Evolutionary conservation across 495 filamentous ascomycete genomes (phyloP), one percentile per base, ranked within the genome.

Genomic region (Penicillium coffeae): DNA sequence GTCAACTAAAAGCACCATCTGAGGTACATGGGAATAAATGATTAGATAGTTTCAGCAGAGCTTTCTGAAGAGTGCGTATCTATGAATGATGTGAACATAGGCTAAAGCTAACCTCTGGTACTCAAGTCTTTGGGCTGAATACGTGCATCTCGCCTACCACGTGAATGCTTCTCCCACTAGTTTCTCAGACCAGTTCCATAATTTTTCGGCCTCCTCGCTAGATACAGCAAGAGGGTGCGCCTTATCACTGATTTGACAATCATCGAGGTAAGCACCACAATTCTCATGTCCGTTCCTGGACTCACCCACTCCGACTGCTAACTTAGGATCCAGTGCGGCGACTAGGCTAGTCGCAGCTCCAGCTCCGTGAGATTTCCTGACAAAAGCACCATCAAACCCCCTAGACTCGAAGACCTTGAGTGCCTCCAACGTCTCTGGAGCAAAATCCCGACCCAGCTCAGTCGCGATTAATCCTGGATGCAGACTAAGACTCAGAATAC

Each of bases 101-200:
- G n/a, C n/a, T n/a, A n/a, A n/a, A n/a, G n/a, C n/a, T 53, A 38
- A 36, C 25, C 38, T n/a, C 43, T 27, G 37, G 20, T 12, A 36
- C 13, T 36, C 30, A 33, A 33, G 30, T 9, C 38, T 40, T 34
- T 14, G 15, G 27, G 22, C 15, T 19, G 19, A 37, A 22, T 21
- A 19, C 18, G 21, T 45, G n/a, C n/a, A n/a, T n/a, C n/a, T n/a
- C n/a, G n/a, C n/a, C 50, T 40, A 65, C 54, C 55, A 71, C 9
- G 61, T 35, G 58, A 78, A 78, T 35, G 59, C 65, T 62, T 78
- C 57, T 36, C 72, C 70, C 32, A 77, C 73, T 47, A 81, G 38
- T 48, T 71, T 62, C 59, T 82, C 77, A 18, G 71, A 73, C 13
- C 74, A 13, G 14, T 56, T 54, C 76, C 76, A 78, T 12, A 81